Percentiles rank a stretch among this genome's conserved stretches.
Evolutionary conservation across 768 basidiomycete genomes (phyloP).

Genomic region (Phanerochaete sordida): DNA sequence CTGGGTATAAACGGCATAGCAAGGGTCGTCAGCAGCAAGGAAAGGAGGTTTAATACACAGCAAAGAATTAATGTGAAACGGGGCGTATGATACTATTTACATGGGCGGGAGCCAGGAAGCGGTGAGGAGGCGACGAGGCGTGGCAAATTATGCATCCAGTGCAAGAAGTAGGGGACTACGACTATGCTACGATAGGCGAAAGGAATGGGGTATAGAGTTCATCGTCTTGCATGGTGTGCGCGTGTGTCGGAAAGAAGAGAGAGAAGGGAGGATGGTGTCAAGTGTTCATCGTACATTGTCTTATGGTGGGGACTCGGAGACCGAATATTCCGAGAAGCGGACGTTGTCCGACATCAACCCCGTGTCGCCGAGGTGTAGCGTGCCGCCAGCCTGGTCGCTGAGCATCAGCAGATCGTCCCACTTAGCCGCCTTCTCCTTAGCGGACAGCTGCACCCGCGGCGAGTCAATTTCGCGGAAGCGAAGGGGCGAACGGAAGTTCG

Average conservation of each 20-base stretch:
- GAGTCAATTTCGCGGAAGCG: constrained; percentile 47
- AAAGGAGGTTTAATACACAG: neutral
- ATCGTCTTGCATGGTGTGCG: neutral
- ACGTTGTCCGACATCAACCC: constrained; percentile 40
- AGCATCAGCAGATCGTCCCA: constrained; percentile 68
- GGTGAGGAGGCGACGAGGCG: neutral
- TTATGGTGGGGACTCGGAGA: neutral
- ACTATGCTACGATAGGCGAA: neutral
- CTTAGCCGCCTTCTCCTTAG: constrained; percentile 66
- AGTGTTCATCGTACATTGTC: neutral
- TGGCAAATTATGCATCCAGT: constrained; percentile 3
- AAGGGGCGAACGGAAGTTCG: constrained; percentile 28
- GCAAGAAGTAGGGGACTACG: constrained; percentile 1
- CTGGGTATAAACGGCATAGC: neutral
- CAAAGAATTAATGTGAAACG: neutral
- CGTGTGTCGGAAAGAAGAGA: neutral
- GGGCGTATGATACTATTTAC: neutral
- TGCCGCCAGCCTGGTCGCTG: constrained; percentile 71
- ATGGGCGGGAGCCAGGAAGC: neutral
- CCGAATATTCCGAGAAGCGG: constrained; percentile 32
- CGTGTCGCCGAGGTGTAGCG: constrained; percentile 52
- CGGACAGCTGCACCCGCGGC: constrained; percentile 43
- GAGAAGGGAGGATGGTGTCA: neutral
- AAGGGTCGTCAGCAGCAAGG: neutral
- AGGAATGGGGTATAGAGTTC: neutral